Conservation (phyloP, 129 eudicot genomes). For the Cynara cardunculus region DNA sequence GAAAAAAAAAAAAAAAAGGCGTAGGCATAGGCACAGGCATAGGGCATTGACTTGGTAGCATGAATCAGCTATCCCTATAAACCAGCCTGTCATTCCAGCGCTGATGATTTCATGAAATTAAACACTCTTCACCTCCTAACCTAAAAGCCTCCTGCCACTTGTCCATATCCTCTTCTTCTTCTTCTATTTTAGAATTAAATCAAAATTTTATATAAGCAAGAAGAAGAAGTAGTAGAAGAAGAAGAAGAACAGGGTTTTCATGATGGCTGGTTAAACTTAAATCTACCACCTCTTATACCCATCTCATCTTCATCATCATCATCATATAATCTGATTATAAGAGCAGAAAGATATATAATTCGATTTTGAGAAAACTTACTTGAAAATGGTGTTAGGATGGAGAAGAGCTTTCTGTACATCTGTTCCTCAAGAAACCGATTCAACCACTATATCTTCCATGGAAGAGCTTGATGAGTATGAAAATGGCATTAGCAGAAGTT, state of each 20-base stretch:
- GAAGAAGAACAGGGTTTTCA: background rate
- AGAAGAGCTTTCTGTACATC: conserved; percentile 93
- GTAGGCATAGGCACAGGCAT: background rate
- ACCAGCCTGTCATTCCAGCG: conserved; percentile 33
- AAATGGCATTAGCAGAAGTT: background rate
- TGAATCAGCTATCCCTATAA: conserved; percentile 18
- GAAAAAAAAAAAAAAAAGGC: background rate
- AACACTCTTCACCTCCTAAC: conserved; percentile 23
- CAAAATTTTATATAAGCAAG: no score
- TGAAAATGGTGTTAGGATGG: conserved; percentile 81
- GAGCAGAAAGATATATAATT: background rate
- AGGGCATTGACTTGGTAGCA: conserved; percentile 15
- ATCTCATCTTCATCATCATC: background rate
- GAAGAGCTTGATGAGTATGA: conserved; percentile 1
- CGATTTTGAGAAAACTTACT: background rate
- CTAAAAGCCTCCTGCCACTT: conserved; percentile 22
- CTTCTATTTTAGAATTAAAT: no score
- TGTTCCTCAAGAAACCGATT: conserved; percentile 53
- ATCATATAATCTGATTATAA: background rate
- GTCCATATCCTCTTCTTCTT: conserved; percentile 10
- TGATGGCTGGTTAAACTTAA: background rate
- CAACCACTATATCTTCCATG: conserved; percentile 14
- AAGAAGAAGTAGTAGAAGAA: no score
- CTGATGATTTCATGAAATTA: conserved; percentile 15
- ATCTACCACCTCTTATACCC: background rate